Percentiles rank a stretch among this genome's conserved stretches.
Conservation (phyloP, 2,329 filamentous ascomycete genomes). For the Claviceps digitariae region DNA sequence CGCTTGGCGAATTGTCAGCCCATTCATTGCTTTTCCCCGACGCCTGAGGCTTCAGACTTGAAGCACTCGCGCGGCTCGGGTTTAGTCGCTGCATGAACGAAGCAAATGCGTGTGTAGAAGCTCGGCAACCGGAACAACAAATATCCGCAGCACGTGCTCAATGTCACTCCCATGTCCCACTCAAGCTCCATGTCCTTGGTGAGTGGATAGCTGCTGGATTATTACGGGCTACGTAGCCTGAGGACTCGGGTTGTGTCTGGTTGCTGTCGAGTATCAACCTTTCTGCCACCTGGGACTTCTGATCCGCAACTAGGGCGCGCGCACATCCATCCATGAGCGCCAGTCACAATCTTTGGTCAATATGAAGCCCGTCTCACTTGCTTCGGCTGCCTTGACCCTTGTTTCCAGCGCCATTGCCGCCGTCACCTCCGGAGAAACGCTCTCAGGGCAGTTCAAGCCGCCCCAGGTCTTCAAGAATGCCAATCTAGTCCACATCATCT, state of each 20-base stretch:
- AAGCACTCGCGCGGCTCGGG: no score
- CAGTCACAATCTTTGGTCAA: conserved; percentile 14
- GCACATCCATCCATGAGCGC: conserved; percentile 24
- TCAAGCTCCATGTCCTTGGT: background rate
- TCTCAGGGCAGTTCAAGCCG: conserved; percentile 61
- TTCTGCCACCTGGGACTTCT: conserved; percentile 6
- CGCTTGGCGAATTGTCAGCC: background rate
- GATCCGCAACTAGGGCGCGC: conserved; percentile 10
- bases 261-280: background rate
- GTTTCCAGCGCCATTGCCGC: conserved; percentile 32
- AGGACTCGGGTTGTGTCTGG: background rate
- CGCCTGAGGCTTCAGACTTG: background rate
- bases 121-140: conserved; percentile 6
- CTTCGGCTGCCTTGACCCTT: conserved; percentile 46
- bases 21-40: background rate
- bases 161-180: background rate
- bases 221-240: conserved; percentile 5
- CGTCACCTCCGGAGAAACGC: conserved; percentile 43
- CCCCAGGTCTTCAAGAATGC: conserved; percentile 87
- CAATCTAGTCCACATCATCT: conserved; percentile 81
- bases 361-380: conserved; percentile 33
- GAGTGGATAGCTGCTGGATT: background rate
- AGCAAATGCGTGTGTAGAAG: background rate
- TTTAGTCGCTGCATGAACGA: no score
- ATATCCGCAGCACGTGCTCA: conserved; percentile 6